These are phyloP conservation scores for Candida ipomoeae DNA, from an alignment of 805 yeast species.

Conservation along the genomic window DNA sequence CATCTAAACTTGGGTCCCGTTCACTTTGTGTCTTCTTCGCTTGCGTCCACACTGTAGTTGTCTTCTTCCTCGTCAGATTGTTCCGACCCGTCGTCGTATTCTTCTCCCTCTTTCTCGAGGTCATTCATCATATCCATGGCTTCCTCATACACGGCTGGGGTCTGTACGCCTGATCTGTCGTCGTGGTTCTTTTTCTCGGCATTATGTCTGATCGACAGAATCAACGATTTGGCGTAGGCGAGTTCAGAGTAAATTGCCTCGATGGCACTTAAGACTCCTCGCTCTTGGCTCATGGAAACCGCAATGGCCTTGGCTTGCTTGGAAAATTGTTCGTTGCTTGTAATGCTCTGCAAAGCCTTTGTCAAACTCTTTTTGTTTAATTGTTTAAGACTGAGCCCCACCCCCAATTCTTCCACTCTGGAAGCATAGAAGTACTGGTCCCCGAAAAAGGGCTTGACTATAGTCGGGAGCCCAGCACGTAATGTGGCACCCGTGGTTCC, in stretches of 20 bases:
- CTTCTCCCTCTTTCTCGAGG: slow-evolving; percentile 8
- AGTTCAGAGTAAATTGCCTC: slow-evolving; percentile 72
- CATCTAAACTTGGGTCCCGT: neutral
- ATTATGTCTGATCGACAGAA: slow-evolving; percentile 41
- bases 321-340: slow-evolving; percentile 62
- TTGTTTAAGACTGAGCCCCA: slow-evolving; percentile 67
- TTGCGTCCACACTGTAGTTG: neutral
- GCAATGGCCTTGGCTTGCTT: slow-evolving; percentile 65
- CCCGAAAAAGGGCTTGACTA: slow-evolving; percentile 92
- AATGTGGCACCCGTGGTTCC: slow-evolving; percentile 94
- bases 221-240: slow-evolving; percentile 66
- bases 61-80: slow-evolving; percentile 4
- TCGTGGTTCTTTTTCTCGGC: slow-evolving; percentile 25
- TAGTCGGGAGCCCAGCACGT: slow-evolving; percentile 81
- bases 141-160: slow-evolving; percentile 24
- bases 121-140: slow-evolving; percentile 8
- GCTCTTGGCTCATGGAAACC: slow-evolving; percentile 59
- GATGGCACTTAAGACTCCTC: slow-evolving; percentile 78
- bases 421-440: slow-evolving; percentile 92
- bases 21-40: neutral
- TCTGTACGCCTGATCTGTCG: slow-evolving; percentile 23
- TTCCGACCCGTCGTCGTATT: slow-evolving; percentile 1
- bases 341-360: slow-evolving; percentile 65
- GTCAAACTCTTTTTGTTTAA: slow-evolving; percentile 60
- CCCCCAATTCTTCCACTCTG: slow-evolving; percentile 85